Evolutionary conservation across 768 basidiomycete species (phyloP).

Genomic region (Saitozyma sp.): DNA sequence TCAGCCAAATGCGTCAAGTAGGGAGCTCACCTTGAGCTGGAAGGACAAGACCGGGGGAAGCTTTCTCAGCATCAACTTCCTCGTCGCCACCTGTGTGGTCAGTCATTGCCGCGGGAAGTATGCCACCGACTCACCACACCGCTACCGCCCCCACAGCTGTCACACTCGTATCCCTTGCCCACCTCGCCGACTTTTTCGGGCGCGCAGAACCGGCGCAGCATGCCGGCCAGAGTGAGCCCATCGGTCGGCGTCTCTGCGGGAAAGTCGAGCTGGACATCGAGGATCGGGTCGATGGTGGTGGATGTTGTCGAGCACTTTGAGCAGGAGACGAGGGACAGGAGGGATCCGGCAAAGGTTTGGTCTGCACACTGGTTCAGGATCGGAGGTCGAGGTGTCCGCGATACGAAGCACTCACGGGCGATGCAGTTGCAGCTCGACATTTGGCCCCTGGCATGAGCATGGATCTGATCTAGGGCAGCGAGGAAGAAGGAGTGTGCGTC

Average conservation of each 20-base stretch:
- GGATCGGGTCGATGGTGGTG: conserved; percentile 79
- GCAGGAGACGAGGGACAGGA: conserved; percentile 88
- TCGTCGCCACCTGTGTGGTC: conserved; percentile 66
- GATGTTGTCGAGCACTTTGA: conserved; percentile 77
- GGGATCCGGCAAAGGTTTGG: conserved; percentile 78
- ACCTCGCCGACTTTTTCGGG: conserved; percentile 72
- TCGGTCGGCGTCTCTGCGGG: conserved; percentile 49
- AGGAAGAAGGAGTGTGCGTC: conserved; percentile 53
- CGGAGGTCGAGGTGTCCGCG: background rate
- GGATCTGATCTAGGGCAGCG: conserved; percentile 76
- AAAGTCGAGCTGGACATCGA: conserved; percentile 86
- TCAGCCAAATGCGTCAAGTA: background rate
- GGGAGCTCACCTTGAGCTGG: conserved; percentile 77
- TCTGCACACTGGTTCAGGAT: conserved; percentile 49
- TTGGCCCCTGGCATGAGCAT: conserved; percentile 73
- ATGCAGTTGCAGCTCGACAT: conserved; percentile 84
- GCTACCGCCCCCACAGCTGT: conserved; percentile 63
- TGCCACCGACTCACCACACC: conserved; percentile 25
- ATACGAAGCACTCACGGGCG: conserved; percentile 57
- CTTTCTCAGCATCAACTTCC: conserved; percentile 78
- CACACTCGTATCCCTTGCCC: conserved; percentile 76
- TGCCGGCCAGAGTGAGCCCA: conserved; percentile 71
- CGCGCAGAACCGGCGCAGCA: conserved; percentile 69
- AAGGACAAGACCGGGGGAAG: conserved; percentile 88
- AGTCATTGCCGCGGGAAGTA: background rate